Conservation (phyloP, 805 yeast species). For the Wickerhamiella australiensis region DNA sequence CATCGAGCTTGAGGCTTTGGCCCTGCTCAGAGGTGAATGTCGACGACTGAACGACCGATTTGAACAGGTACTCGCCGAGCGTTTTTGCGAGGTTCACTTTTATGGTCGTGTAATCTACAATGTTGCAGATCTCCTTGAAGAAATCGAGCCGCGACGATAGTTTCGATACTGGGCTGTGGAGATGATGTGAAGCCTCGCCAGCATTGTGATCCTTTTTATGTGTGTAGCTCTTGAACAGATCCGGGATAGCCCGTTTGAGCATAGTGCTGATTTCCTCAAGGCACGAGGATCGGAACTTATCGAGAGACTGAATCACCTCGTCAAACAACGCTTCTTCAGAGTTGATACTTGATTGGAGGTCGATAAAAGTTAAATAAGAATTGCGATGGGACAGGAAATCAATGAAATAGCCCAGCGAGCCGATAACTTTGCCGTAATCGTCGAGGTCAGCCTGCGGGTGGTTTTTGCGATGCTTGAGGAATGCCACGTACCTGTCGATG, state of each 20-base stretch:
- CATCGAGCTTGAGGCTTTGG: constrained; percentile 27
- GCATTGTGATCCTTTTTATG: background rate
- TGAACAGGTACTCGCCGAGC: constrained; percentile 31
- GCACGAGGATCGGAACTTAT: background rate
- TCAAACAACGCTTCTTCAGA: background rate
- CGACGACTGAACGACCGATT: constrained; percentile 31
- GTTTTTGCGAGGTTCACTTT: constrained; percentile 23
- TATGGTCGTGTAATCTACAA: constrained; percentile 25
- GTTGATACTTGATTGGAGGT: constrained; percentile 19
- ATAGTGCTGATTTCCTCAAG: constrained; percentile 12
- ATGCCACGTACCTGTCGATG: constrained; percentile 36
- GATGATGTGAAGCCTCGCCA: background rate
- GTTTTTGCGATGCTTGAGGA: constrained; percentile 23
- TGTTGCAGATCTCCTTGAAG: constrained; percentile 26
- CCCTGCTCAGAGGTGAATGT: constrained; percentile 31
- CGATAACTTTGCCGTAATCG: constrained; percentile 33
- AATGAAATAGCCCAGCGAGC: constrained; percentile 30
- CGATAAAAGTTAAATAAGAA: constrained; percentile 33
- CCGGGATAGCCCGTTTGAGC: constrained; percentile 11
- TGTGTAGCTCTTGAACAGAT: constrained; percentile 14
- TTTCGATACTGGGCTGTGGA: constrained; percentile 13
- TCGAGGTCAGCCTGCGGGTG: constrained; percentile 30
- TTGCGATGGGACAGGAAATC: constrained; percentile 35
- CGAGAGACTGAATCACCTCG: background rate
- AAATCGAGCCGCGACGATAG: constrained; percentile 21